Base-by-base conservation (phyloP, 2,329 filamentous ascomycete genomes). In the Beauveria sp. region DNA sequence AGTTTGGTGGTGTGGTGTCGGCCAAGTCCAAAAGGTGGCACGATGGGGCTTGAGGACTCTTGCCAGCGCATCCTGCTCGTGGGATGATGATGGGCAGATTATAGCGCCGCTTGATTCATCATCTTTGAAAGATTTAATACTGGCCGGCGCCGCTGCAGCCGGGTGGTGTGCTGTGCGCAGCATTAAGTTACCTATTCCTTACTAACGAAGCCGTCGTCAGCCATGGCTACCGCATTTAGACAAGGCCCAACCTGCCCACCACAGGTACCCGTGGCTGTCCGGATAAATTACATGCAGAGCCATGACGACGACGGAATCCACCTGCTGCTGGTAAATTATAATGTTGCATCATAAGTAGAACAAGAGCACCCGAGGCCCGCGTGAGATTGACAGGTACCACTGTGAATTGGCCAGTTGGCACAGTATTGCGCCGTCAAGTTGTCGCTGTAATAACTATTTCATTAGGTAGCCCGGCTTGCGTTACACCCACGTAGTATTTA, bases 31-130 rank as follows among this genome's bases (percentile, higher is more conserved):
- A 10, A 22, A 34, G 55, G 55, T 58, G 45, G 30, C 50, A 20
- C 45, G 45, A 50, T 50, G 53, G 40, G 24, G 40, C 34, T 26
- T 6, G 40, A 16, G 52, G 16, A 24, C 24, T 38, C 34, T 49
- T 58, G 56, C 56, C 56, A 58, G 24, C 56, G 46, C 56, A 58
- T 58, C 45, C 56, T 28, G 26, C 26, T 8, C 16, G 42, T 14
- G 50, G 53, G 42, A 46, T 28, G 34, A 38, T 47, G 54, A 57
- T 34, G 40, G n/a, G 28, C 54, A 55, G 43, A 49, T 58, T 38
- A 22, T 58, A 57, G 54, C 54, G 55, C 47, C 16, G 16, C 10
- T 9, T n/a, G n/a, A 28, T 10, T n/a, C 16, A 43, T 43, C 28
- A 20, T 38, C 49, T 52, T 26, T 12, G 16, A 34, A 26, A 53